Evolutionary conservation across 192 early-diverging fungal genomes (phyloP).

Genomic region (Podila epigama): DNA sequence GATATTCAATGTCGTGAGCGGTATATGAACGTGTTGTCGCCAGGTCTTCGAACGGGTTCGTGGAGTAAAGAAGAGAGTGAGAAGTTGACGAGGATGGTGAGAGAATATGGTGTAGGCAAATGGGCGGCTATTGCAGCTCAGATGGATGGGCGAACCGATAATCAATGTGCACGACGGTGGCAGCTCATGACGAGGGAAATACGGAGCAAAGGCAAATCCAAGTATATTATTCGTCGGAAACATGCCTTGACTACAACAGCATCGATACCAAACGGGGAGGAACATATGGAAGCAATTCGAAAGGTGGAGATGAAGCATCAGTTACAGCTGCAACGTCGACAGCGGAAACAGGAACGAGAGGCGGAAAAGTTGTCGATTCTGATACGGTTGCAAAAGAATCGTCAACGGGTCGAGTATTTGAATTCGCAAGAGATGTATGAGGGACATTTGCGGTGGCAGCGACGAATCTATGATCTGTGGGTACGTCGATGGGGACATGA

Average conservation of each 20-base stretch:
- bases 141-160: conserved; percentile 55
- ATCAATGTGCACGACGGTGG: conserved; percentile 40
- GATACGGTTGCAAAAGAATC: neutral
- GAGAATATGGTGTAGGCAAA: conserved; percentile 54
- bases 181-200: conserved; percentile 2
- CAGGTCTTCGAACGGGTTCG: conserved; percentile 61
- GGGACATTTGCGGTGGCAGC: neutral
- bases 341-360: neutral
- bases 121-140: conserved; percentile 44
- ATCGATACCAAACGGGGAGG: neutral
- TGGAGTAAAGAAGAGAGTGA: conserved; percentile 56
- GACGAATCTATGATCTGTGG: conserved; percentile 26
- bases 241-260: conserved; percentile 1
- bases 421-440: neutral
- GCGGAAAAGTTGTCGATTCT: too few species aligned
- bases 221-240: conserved; percentile 3
- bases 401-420: neutral
- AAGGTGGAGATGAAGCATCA: neutral
- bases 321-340: neutral
- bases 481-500: conserved; percentile 4
- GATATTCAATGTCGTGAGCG: conserved; percentile 84
- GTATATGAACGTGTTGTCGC: conserved; percentile 73
- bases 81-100: conserved; percentile 54
- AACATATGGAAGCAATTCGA: conserved; percentile 10
- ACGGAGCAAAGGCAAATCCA: neutral